Percentiles rank a stretch among this genome's conserved stretches.
Evolutionary conservation across 768 basidiomycete species (phyloP).

Genomic region (Mycena albidolilacea): DNA sequence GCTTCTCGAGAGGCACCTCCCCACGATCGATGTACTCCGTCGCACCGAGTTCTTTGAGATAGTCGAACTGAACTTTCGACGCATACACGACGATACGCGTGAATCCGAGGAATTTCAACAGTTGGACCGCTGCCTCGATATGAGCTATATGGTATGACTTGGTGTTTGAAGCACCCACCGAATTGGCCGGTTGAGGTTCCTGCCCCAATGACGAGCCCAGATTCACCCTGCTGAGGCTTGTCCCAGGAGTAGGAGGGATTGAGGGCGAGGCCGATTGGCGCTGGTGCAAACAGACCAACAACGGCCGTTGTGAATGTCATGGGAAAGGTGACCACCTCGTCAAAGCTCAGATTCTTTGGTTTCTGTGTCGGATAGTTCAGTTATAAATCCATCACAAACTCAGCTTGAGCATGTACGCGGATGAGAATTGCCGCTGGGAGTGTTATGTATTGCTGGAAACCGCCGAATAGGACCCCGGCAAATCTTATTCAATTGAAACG

Average conservation of each 20-base stretch:
- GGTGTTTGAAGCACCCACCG: conserved; percentile 21
- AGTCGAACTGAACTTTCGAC: conserved; percentile 52
- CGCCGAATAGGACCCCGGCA: too few species aligned
- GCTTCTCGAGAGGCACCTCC: neutral
- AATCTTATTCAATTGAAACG: neutral
- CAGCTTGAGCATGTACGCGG: neutral
- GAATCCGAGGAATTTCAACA: conserved; percentile 48
- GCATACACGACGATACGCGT: conserved; percentile 52
- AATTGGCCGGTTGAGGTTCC: conserved; percentile 33
- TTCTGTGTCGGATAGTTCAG: neutral
- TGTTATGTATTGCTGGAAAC: neutral
- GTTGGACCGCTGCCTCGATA: neutral
- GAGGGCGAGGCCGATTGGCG: conserved; percentile 21
- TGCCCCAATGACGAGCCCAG: conserved; percentile 33
- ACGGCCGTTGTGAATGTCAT: neutral
- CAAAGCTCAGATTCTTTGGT: neutral
- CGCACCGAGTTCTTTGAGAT: conserved; percentile 52
- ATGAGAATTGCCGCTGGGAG: neutral
- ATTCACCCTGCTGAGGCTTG: conserved; percentile 32
- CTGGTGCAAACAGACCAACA: neutral
- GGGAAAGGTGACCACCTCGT: neutral
- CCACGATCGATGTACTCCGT: conserved; percentile 50
- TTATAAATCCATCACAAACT: neutral
- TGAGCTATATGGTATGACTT: neutral
- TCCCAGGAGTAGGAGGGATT: conserved; percentile 25